A percentile compares a stretch with the other conserved stretches of the same genome.
Conservation (phyloP, 768 basidiomycete genomes). For the Solioccasus polychromus region DNA sequence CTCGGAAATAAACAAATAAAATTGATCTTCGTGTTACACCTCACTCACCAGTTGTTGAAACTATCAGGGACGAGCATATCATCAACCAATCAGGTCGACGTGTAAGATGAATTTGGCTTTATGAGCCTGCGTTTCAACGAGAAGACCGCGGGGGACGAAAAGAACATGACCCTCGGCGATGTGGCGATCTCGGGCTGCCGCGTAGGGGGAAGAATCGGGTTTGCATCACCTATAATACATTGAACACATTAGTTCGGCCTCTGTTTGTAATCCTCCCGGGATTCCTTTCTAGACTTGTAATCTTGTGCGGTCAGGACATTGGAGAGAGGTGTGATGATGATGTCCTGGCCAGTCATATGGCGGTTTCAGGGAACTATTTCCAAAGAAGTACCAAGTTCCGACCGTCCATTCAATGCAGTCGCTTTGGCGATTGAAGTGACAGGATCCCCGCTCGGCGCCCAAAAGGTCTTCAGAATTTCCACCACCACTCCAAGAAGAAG, state of each 20-base stretch:
- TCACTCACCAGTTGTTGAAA: too few species aligned
- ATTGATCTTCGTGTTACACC: too few species aligned
- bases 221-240: too few species aligned
- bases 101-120: too few species aligned
- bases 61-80: not conserved
- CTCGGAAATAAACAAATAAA: too few species aligned
- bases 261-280: not conserved
- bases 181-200: not conserved
- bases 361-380: too few species aligned
- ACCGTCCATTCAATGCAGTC: not conserved
- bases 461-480: not conserved
- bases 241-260: not conserved
- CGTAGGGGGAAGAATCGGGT: too few species aligned
- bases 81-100: not conserved
- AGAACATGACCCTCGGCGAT: not conserved
- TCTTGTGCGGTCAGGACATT: not conserved
- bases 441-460: slow-evolving; percentile 10
- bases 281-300: not conserved
- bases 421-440: not conserved
- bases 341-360: too few species aligned
- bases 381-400: too few species aligned
- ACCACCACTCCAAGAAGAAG: not conserved
- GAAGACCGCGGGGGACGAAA: not conserved
- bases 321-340: too few species aligned
- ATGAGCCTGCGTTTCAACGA: not conserved